Base-by-base conservation (phyloP, 495 filamentous ascomycete genomes). In the Pseudoneurospora amorphoporcata region DNA sequence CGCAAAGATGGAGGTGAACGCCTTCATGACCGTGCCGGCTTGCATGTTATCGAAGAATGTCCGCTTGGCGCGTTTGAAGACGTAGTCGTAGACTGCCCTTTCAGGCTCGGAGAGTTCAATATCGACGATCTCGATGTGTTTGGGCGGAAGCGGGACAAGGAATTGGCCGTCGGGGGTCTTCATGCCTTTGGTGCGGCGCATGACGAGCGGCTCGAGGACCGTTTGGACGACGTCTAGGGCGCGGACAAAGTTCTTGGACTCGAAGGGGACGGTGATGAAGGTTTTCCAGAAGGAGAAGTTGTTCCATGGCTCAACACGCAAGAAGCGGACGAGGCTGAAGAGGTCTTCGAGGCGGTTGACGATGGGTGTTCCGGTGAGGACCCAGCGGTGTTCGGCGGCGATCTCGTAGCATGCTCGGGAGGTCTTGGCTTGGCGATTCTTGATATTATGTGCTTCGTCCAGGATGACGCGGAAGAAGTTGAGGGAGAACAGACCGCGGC, bases 201-300 rank as follows among this genome's bases (percentile, higher is more conserved):
- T 89, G n/a, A 99, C 95, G 8, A 99, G 84, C 9, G 95, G 95
- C 76, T 99, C 96, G 29, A 99, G 83, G 0, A 99, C 95, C 0
- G 94, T 98, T 76, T 99, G 95, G 3, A 99, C 96, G 4, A 99
- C 96, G 78, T 98, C 95, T 8, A 99, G 86, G 3, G 96, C 95
- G 6, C 94, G 90, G 68, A 97, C 88, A 74, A 93, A 97, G 75
- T 99, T 91, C 74, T 95, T 96, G 0, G 92, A 93, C 78, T 99
- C 95, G 70, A 99, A 99, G 0, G 95, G 95, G 16, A 95, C 89
- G 0, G 96, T 99, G 75, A 99, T 99, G 81, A 99, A 99, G 0
- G 96, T 98, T 73, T 94, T 92, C 95, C 95, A 99, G 83, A 96
- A 99, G 4, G 94, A 95, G 79, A 98, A 98, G 79, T 98, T 98